Conservation (phyloP, 257 asterid genomes). For the Salvia rosmarinus region DNA sequence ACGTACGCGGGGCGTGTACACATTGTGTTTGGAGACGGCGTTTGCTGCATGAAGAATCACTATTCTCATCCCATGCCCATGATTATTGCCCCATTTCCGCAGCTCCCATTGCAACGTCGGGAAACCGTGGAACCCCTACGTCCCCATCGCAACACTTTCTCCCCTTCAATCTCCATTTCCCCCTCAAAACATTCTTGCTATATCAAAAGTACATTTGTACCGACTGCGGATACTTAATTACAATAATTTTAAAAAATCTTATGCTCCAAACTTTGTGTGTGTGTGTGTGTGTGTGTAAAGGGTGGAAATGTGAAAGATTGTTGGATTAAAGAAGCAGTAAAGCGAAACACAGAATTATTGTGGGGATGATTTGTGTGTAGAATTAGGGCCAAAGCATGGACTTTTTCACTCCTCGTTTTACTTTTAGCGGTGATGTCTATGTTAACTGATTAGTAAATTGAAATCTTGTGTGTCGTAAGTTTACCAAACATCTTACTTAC, state of each 20-base stretch:
- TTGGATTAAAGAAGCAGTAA: background rate
- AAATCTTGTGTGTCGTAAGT: conserved; percentile 20
- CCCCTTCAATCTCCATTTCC: conserved; percentile 37
- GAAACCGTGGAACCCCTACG: conserved; percentile 61
- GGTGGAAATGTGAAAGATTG: background rate
- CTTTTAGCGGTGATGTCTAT: conserved; percentile 28
- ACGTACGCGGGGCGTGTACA: conserved; percentile 56
- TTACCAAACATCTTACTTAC: background rate
- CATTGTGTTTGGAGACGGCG: conserved; percentile 52
- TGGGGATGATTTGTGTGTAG: background rate
- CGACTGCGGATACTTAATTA: no score
- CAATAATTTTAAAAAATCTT: no score
- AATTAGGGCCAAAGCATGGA: conserved; percentile 18
- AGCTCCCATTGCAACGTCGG: conserved; percentile 62
- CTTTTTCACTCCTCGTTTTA: conserved; percentile 33
- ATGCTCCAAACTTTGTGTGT: no score
- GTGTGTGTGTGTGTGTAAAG: no score
- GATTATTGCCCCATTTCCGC: conserved; percentile 51
- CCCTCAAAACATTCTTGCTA: background rate
- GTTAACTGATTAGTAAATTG: background rate
- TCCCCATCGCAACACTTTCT: conserved; percentile 70
- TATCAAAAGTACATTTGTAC: no score
- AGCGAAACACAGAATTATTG: background rate
- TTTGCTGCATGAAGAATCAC: conserved; percentile 57
- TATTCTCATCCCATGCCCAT: conserved; percentile 42